A percentile compares a stretch with the other conserved stretches of the same genome.
Conservation (phyloP, 2,329 filamentous ascomycete species). For the Helotiales sp. region DNA sequence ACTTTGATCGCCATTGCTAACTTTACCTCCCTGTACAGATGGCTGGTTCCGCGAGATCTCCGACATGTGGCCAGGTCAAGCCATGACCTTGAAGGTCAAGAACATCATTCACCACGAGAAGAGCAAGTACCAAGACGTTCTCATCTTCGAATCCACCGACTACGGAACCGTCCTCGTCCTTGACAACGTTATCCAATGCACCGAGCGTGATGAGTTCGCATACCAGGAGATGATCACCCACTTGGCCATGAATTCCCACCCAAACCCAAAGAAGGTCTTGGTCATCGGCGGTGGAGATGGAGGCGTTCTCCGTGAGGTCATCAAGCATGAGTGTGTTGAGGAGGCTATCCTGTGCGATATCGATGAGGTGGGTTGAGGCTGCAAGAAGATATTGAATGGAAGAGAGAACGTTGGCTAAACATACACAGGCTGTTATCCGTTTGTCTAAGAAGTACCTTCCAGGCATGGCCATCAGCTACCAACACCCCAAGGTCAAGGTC, state of each 20-base stretch:
- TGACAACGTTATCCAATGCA: slow-evolving; percentile 99
- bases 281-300: slow-evolving; percentile 98
- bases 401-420: slow-evolving; percentile 17
- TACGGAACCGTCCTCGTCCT: slow-evolving; percentile 95
- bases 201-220: slow-evolving; percentile 97
- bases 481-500: slow-evolving; percentile 90
- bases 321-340: slow-evolving; percentile 98
- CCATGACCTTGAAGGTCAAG: slow-evolving; percentile 98
- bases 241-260: slow-evolving; percentile 97
- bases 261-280: slow-evolving; percentile 96
- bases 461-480: slow-evolving; percentile 89
- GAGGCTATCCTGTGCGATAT: slow-evolving; percentile 98
- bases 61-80: slow-evolving; percentile 98
- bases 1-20: slow-evolving; percentile 15
- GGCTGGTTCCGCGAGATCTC: slow-evolving; percentile 99
- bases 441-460: slow-evolving; percentile 98
- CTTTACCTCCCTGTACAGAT: slow-evolving; percentile 57
- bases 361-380: slow-evolving; percentile 69
- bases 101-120: slow-evolving; percentile 99
- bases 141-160: slow-evolving; percentile 98
- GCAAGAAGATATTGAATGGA: slow-evolving; percentile 13
- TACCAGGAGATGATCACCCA: slow-evolving; percentile 99
- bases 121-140: slow-evolving; percentile 97
- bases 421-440: slow-evolving; percentile 81
- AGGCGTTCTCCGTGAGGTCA: slow-evolving; percentile 95